Base-by-base conservation (phyloP, 768 basidiomycete genomes). In the Tulasnella sp. region DNA sequence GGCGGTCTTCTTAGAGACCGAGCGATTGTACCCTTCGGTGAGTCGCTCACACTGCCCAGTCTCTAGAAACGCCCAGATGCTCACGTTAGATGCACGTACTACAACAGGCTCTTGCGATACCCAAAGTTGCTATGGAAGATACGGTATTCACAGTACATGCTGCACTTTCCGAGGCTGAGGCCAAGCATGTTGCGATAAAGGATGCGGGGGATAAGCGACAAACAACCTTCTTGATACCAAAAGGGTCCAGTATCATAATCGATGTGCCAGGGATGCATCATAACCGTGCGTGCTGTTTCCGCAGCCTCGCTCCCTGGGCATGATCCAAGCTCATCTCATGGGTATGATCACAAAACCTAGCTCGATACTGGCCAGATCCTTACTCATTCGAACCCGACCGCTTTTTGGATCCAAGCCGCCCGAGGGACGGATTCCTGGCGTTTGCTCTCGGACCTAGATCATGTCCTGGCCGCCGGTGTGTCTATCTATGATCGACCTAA, bases 351-450 rank as follows among this genome's bases (percentile, higher is more conserved):
- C 5, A 7, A 5, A 38, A 41, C 25, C 7, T 22, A 54, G 53
- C 53, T 4, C 48, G 49, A 21, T 60, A 60, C 50, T 60, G 59
- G 59, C 31, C 29, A 19, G 34, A 60, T 29, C 29, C 60, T 2
- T 15, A 54, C 2, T 41, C 11, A 5, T 60, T 60, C 43, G 31
- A 25, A 9, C 60, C 60, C 25, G 52, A 27, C 11, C 34, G 60
- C 1, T 60, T 60, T 22, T 25, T 55, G 12, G 60, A 55, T 5
- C 59, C 48, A 12, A 44, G 46, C 15, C 44, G 60, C 41, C 38
- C 51, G 15, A 38, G 60, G 10, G 60, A 60, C 25, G 60, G 52
- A 2, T 38, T 38, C 34, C 34, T 38, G 15, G 5, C 34, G 7
- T 38, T 38, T 38, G 5, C 34, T 38, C 5, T 15, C 15, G 34